Evolutionary conservation across 495 filamentous ascomycete species (phyloP).

Genomic region (Cairneyella variabilis): DNA sequence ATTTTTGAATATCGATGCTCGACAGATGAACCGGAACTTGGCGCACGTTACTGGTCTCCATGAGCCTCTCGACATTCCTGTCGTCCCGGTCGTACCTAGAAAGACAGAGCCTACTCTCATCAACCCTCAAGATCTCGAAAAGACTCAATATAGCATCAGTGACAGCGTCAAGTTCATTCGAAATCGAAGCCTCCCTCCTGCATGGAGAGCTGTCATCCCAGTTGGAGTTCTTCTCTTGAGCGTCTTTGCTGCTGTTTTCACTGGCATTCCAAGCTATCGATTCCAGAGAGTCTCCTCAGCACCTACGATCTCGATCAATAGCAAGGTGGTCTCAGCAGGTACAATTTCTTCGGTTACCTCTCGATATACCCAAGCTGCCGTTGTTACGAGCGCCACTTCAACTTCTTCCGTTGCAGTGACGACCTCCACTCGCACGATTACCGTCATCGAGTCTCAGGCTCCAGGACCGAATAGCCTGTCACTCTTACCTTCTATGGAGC

Average conservation of each 20-base stretch:
- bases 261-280: slow-evolving; percentile 11
- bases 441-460: slow-evolving; percentile 21
- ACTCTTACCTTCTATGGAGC: slow-evolving; percentile 30
- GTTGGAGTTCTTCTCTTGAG: slow-evolving; percentile 21
- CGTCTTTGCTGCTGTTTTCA: slow-evolving; percentile 15
- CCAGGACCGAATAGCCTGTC: slow-evolving; percentile 27
- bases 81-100: neutral
- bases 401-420: slow-evolving; percentile 10
- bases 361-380: slow-evolving; percentile 6
- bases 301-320: slow-evolving; percentile 27
- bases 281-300: slow-evolving; percentile 4
- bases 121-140: slow-evolving; percentile 13
- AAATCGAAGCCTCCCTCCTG: slow-evolving; percentile 1
- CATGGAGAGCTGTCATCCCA: slow-evolving; percentile 20
- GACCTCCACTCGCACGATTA: slow-evolving; percentile 24
- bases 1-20: slow-evolving; percentile 66
- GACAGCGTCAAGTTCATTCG: slow-evolving; percentile 18
- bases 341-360: slow-evolving; percentile 19
- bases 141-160: slow-evolving; percentile 9
- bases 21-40: slow-evolving; percentile 72
- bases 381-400: slow-evolving; percentile 8
- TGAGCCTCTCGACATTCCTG: slow-evolving; percentile 12
- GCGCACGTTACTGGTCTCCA: slow-evolving; percentile 53
- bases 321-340: slow-evolving; percentile 20
- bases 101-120: neutral